Conservation (phyloP, 2,329 filamentous ascomycete genomes). For the Epichloe amarillans region DNA sequence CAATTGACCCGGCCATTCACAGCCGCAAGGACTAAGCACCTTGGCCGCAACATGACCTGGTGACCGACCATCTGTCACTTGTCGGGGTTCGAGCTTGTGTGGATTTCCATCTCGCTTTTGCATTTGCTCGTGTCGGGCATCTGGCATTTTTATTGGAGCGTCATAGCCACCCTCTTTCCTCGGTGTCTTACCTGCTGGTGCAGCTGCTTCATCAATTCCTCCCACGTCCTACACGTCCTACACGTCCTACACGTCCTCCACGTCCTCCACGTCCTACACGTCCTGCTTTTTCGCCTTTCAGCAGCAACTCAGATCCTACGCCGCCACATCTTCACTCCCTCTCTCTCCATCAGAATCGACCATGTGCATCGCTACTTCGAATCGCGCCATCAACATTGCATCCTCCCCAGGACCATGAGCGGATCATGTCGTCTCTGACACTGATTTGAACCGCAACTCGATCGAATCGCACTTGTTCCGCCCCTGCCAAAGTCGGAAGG, state of each 20-base stretch:
- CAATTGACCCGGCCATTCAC: too few species aligned
- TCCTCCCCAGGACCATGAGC: constrained; percentile 23
- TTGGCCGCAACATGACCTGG: too few species aligned
- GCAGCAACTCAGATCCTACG: background rate
- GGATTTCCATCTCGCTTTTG: background rate
- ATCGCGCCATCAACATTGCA: constrained; percentile 13
- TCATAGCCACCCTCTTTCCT: background rate
- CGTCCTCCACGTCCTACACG: too few species aligned
- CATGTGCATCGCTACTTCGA: constrained; percentile 8
- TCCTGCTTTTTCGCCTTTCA: background rate
- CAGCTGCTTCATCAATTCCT: background rate
- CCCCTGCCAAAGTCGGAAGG: background rate
- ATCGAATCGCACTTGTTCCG: background rate
- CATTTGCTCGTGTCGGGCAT: background rate
- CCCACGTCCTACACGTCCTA: too few species aligned
- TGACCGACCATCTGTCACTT: background rate
- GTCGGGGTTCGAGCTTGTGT: background rate
- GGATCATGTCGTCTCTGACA: constrained; percentile 8
- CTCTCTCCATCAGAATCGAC: constrained; percentile 1
- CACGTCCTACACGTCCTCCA: too few species aligned
- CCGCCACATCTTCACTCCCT: background rate
- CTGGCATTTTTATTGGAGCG: background rate
- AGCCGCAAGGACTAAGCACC: too few species aligned
- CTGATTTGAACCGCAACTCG: background rate
- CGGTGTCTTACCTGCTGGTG: background rate